Base-by-base conservation (phyloP, 441 rosid genomes). In the Dalechampia spathulata region DNA sequence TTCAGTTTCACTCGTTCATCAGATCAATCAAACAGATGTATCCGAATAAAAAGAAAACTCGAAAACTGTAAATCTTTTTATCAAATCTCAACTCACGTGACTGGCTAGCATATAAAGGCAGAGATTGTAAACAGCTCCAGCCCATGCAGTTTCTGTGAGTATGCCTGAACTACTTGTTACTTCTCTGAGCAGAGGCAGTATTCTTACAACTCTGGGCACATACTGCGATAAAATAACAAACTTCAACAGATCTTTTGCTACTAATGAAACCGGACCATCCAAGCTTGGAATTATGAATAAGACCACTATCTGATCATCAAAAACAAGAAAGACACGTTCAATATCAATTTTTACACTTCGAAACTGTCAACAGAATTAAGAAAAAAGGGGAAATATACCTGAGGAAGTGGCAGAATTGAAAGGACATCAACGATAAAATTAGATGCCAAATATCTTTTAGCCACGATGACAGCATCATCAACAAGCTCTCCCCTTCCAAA, bases 401-500 rank as follows among this genome's bases (percentile, higher is more conserved):
- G 99, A 34, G 97, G 99, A 28, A 93, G 78, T 4, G 99, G 97
- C 64, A 92, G 85, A 46, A 82, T 63, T 12, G 97, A 86, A 2
- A 91, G 86, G 0, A 87, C 69, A 71, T 92, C 97, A 28, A 89
- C 60, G 32, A 82, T 19, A 46, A 93, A 87, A 63, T 77, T 78
- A 1, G 75, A 45, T 56, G 65, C 75, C 63, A 93, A 34, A 49
- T 89, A 93, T 54, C 81, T 73, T 67, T 36, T 70, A 6, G 95
- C 82, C 40, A 89, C 83, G 69, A 77, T 73, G 50, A n/a, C 57
- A 1, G 87, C 60, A 68, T 89, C 97, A 77, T 75, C 80, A 37
- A 93, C 93, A 11, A 93, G 78, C 67, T 85, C 99, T 8, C 99
- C 99, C 15, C 85, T 83, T 9, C 97, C 99, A 44, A 87, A 89